Conservation (phyloP, 768 basidiomycete species). For the Tricholoma matsutake region DNA sequence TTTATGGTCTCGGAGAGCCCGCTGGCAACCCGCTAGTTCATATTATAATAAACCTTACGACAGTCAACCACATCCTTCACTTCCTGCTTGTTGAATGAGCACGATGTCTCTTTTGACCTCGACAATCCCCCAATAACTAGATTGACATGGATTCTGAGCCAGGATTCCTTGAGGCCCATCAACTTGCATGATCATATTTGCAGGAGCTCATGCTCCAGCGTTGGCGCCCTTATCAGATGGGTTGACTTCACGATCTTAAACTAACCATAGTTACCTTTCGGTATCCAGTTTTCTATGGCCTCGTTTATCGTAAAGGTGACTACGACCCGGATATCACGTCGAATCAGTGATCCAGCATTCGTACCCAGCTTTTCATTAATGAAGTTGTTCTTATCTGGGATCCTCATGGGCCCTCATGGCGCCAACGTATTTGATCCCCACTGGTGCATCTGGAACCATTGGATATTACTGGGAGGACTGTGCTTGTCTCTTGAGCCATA, state of each 20-base stretch:
- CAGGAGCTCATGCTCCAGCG: not conserved
- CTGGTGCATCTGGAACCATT: slow-evolving; percentile 66
- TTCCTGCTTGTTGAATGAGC: not conserved
- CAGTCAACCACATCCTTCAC: not conserved
- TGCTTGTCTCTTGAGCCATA: not conserved
- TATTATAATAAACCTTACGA: not conserved
- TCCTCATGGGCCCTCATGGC: slow-evolving; percentile 69
- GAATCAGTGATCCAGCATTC: not conserved
- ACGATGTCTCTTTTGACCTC: not conserved
- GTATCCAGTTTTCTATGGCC: slow-evolving; percentile 74
- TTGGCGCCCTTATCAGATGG: no score
- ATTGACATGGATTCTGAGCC: not conserved
- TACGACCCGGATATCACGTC: slow-evolving; percentile 1
- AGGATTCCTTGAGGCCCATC: slow-evolving; percentile 32
- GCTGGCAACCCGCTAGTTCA: not conserved
- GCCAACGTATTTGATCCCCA: slow-evolving; percentile 71
- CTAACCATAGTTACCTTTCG: not conserved
- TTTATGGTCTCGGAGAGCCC: not conserved
- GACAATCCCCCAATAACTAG: not conserved
- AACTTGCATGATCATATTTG: not conserved
- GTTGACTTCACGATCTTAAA: not conserved
- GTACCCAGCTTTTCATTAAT: slow-evolving; percentile 71
- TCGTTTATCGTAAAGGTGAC: slow-evolving; percentile 69
- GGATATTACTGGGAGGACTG: slow-evolving; percentile 62
- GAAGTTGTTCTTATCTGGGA: slow-evolving; percentile 82